Base-by-base conservation (phyloP, 2,329 filamentous ascomycete species). In the Botrytis paeoniae region DNA sequence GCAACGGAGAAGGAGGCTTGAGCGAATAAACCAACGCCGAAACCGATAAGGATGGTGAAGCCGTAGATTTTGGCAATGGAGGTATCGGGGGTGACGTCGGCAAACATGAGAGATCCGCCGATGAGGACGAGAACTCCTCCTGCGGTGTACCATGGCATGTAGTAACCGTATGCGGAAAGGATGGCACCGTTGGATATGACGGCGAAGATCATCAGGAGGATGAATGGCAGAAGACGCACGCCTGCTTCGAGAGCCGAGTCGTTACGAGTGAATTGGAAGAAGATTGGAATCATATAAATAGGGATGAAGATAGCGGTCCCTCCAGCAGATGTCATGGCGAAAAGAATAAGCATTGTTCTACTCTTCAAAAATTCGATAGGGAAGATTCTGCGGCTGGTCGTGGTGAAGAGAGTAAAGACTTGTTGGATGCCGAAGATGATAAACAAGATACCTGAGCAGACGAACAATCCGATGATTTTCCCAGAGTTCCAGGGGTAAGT, bases 181-280 rank as follows among this genome's bases (percentile, higher is more conserved):
- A 81, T 73, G 3, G 75, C 76, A 39, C 82, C 82, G 32, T 81
- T 79, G 18, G 75, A 29, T 43, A 83, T 79, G n/a, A 81, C 78
- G 18, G 78, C 77, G 54, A 82, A 75, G 22, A 82, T 80, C 71
- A 83, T 77, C 9, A 80, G 75, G 45, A 82, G 73, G 73, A 83
- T 80, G n/a, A 81, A 77, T 4, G 82, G 82, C 0, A 84, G 77
- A 25, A 83, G 79, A 12, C 82, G 77, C 25, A 84, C 80, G 57
- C 81, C 80, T 18, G 81, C 78, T 72, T 83, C 88, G 22, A 87
- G 84, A 10, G 84, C 84, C 1, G 83, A 81, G 39, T 86, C 81
- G 57, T 83, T 83, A 18, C 84, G 82, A 48, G 87, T 85, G 72
- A 86, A 86, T 69, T 86, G 85, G 69, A 86, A 86, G 76, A 84